phyloP scores from a whole-genome alignment of 768 basidiomycete genomes.

The Amanita molliuscula region DNA sequence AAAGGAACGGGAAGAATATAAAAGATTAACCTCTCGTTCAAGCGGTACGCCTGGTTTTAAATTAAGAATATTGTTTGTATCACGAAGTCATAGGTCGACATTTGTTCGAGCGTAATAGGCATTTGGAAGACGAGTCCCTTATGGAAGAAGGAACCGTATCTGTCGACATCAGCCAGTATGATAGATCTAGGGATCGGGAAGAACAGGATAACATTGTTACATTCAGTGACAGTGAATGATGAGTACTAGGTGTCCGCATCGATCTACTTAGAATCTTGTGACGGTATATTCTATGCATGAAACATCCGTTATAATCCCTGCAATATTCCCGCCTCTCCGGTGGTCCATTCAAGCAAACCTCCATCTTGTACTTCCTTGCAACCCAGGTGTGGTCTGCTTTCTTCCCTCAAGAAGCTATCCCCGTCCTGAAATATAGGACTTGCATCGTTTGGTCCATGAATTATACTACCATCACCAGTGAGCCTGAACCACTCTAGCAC shows the following conservation, averaged over 20 bases:
- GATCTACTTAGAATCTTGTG: background rate
- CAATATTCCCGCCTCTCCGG: slow-evolving; percentile 43
- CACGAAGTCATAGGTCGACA: slow-evolving; percentile 60
- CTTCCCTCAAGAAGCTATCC: slow-evolving; percentile 54
- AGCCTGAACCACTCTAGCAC: slow-evolving; percentile 64
- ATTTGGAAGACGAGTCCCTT: slow-evolving; percentile 70
- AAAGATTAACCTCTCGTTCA: slow-evolving; percentile 46
- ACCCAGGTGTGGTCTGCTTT: slow-evolving; percentile 44
- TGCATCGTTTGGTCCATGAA: slow-evolving; percentile 21
- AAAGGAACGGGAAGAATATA: slow-evolving; percentile 83
- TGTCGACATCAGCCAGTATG: slow-evolving; percentile 86
- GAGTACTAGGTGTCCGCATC: background rate
- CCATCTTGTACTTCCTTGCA: slow-evolving; percentile 48
- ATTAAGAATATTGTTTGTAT: background rate
- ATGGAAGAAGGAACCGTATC: slow-evolving; percentile 81
- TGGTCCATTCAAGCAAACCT: slow-evolving; percentile 40
- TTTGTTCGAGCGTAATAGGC: slow-evolving; percentile 77
- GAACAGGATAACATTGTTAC: slow-evolving; percentile 53
- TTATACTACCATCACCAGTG: slow-evolving; percentile 39
- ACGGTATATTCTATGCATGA: background rate
- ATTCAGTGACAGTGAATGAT: slow-evolving; percentile 84
- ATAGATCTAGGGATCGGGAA: slow-evolving; percentile 49
- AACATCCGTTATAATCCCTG: slow-evolving; percentile 41
- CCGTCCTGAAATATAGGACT: slow-evolving; percentile 30
- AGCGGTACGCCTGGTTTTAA: slow-evolving; percentile 41